Base-by-base conservation (phyloP, 257 asterid genomes). In the Mitragyna speciosa region DNA sequence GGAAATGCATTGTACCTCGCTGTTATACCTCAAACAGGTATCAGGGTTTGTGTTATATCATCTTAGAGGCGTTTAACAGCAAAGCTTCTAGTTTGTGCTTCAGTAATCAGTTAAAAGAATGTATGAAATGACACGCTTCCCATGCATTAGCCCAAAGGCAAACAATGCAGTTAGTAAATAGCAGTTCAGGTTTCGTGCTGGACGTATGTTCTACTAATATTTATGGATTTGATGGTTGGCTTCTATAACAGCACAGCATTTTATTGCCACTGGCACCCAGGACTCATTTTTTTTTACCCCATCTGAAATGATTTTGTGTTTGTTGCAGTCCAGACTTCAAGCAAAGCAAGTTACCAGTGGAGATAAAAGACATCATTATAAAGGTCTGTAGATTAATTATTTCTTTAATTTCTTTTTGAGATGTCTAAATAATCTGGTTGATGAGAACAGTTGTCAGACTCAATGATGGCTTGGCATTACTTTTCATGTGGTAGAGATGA, bases 261-360 rank as follows among this genome's bases (percentile, higher is more conserved):
- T 36, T 17, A 41, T 49, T 64, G 7, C 41, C 20, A 47, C 61
- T 65, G 3, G 77, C 75, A n/a, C 28, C 63, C 59, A 82, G 74
- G 28, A 79, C 76, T 74, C 71, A 69, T 71, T 56, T 54, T 72
- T 76, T 45, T n/a, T 30, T n/a, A n/a, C 58, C 1, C 41, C 51
- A 58, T 72, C 72, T 69, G 45, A 54, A 30, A 59, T 47, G 15
- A 54, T 36, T 75, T 76, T n/a, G 43, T 65, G 80, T 81, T 67
- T 77, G 31, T 81, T 87, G 88, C 95, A 96, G 99, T 85, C 99
- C 6, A 90, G 99, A 85, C 99, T 96, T 83, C 99, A 96, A 87
- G 99, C 97, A 59, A 96, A 90, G 86, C 99, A 94, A 83, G 75
- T 79, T 4, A 77, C 83, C 63, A 83, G 84, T 47, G 90, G 89